Percentiles rank a stretch among this genome's conserved stretches.
Evolutionary conservation across 2,329 filamentous ascomycete species (phyloP).

Genomic region (Penicillium sp.): DNA sequence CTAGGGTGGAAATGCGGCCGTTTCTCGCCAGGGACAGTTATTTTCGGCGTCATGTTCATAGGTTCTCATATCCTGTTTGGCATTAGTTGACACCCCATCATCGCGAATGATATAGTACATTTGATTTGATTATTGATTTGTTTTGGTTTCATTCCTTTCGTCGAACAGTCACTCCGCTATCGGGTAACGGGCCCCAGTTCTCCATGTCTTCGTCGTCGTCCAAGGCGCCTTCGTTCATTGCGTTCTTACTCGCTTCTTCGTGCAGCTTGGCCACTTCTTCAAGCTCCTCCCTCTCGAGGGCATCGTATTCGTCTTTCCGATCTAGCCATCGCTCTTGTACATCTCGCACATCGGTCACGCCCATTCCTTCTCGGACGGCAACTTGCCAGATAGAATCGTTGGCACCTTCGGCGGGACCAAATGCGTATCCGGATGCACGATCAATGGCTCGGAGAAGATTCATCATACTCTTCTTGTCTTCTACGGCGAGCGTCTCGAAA

Average conservation of each 20-base stretch:
- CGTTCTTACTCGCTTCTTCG: conserved; percentile 32
- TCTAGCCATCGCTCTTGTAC: conserved; percentile 97
- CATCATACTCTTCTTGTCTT: conserved; percentile 98
- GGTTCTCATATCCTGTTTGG: no score
- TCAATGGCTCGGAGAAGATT: conserved; percentile 84
- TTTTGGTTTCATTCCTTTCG: conserved; percentile 49
- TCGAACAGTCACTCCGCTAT: conserved; percentile 69
- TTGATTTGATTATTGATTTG: neutral
- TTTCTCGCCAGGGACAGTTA: no score
- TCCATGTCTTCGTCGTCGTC: conserved; percentile 36
- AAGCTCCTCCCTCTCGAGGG: conserved; percentile 69
- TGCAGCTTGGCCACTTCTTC: conserved; percentile 67
- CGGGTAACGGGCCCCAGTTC: conserved; percentile 45
- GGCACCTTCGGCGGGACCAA: conserved; percentile 83
- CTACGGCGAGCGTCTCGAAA: conserved; percentile 91
- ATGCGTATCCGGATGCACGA: conserved; percentile 86
- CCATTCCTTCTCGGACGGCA: conserved; percentile 72
- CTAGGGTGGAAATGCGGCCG: no score
- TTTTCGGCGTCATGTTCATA: no score
- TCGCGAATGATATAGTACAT: no score
- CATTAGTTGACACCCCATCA: no score
- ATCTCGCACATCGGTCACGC: conserved; percentile 77
- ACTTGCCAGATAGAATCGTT: conserved; percentile 98
- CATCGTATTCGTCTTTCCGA: conserved; percentile 81
- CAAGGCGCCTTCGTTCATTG: conserved; percentile 22